Evolutionary conservation across 495 filamentous ascomycete species (phyloP).

Genomic region (Neurospora intermedia): DNA sequence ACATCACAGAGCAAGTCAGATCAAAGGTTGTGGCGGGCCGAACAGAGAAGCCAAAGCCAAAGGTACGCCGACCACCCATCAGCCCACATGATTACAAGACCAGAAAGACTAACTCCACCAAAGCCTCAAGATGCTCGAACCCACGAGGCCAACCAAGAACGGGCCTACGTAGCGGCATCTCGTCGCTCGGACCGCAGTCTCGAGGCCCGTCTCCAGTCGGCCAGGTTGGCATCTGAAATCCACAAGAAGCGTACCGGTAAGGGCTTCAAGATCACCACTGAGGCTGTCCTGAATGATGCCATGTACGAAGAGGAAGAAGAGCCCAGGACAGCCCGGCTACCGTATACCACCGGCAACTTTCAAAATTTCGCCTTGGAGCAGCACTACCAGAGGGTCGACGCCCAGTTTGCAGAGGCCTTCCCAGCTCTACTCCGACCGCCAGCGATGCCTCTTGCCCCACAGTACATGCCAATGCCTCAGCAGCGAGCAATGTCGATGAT

Average conservation of each 20-base stretch:
- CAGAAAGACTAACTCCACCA: neutral
- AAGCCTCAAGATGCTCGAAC: constrained; percentile 31
- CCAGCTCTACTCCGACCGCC: constrained; percentile 3
- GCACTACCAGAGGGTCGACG: constrained; percentile 42
- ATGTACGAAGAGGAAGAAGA: constrained; percentile 98
- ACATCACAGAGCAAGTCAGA: neutral
- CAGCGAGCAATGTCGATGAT: neutral
- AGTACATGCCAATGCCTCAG: constrained; percentile 5
- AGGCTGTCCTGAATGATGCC: constrained; percentile 85
- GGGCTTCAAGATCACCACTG: constrained; percentile 68
- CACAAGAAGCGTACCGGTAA: constrained; percentile 86
- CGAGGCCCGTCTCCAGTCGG: constrained; percentile 84
- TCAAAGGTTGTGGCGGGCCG: neutral
- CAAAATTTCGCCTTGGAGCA: constrained; percentile 44
- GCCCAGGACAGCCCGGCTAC: constrained; percentile 40
- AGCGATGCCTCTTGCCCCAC: constrained; percentile 8
- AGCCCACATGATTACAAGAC: neutral
- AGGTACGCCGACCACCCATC: neutral
- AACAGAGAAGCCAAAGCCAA: neutral
- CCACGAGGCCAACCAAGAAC: constrained; percentile 87
- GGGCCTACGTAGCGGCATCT: constrained; percentile 94
- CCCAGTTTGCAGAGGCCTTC: constrained; percentile 35
- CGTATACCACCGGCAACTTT: constrained; percentile 42
- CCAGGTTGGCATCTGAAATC: constrained; percentile 75
- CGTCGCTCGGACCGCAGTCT: constrained; percentile 77